Evolutionary conservation across 2,329 filamentous ascomycete genomes (phyloP).

Genomic region (Parasarocladium wereldwijsianum): DNA sequence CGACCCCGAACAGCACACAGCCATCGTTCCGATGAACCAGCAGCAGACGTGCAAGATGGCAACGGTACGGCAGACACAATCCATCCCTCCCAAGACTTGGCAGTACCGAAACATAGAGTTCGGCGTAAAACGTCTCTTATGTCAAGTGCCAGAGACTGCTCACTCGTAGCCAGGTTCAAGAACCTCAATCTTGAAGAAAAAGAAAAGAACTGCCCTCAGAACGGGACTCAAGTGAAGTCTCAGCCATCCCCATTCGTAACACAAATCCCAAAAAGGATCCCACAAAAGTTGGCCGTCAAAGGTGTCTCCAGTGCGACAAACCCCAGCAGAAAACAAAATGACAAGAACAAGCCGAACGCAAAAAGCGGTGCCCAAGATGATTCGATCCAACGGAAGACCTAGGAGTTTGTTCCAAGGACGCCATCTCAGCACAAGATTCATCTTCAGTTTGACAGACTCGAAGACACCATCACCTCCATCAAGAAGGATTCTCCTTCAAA

Average conservation of each 20-base stretch:
- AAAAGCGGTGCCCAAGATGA: no score
- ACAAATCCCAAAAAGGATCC: no score
- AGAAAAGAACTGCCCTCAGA: slow-evolving; percentile 8
- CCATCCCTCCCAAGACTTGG: slow-evolving; percentile 8
- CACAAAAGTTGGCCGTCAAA: no score
- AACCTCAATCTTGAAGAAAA: slow-evolving; percentile 23
- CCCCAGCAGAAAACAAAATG: no score
- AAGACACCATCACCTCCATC: slow-evolving; percentile 16
- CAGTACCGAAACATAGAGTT: slow-evolving; percentile 12
- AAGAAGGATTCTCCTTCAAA: slow-evolving; percentile 25
- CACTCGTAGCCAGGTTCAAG: slow-evolving; percentile 22
- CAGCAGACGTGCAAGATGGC: slow-evolving; percentile 16
- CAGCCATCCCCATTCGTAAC: slow-evolving; percentile 6
- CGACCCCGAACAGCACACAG: slow-evolving; percentile 25
- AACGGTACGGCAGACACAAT: slow-evolving; percentile 19
- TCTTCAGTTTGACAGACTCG: slow-evolving; percentile 17
- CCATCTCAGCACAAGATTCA: slow-evolving; percentile 15
- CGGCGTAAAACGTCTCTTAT: slow-evolving; percentile 9
- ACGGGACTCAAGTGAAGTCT: slow-evolving; percentile 30
- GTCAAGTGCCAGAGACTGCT: slow-evolving; percentile 27
- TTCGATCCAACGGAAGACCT: no score
- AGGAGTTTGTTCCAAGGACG: slow-evolving; percentile 20
- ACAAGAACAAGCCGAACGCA: no score
- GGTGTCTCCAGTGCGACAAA: no score
- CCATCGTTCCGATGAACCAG: slow-evolving; percentile 23